A percentile compares a stretch with the other conserved stretches of the same genome.
These are phyloP conservation scores for Stropharia rugosoannulata DNA, from an alignment of 768 basidiomycete genomes.

Conservation along the genomic window DNA sequence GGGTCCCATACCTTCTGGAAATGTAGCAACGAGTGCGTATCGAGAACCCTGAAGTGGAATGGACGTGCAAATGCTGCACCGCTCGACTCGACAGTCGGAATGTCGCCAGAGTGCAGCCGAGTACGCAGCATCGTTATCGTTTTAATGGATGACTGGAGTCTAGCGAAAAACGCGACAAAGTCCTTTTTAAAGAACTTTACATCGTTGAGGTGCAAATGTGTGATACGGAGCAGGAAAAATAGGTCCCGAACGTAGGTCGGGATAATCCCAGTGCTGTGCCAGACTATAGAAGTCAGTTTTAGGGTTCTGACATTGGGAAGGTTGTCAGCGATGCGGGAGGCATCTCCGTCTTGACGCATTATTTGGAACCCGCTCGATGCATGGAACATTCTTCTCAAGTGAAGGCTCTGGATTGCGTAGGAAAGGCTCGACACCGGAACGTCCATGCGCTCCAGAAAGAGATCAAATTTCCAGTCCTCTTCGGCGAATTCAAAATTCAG, in stretches of 20 bases:
- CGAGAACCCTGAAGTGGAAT: conserved; percentile 3
- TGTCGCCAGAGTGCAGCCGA: background rate
- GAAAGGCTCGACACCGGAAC: background rate
- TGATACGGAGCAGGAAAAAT: conserved; percentile 1
- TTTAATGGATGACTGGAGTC: conserved; percentile 4
- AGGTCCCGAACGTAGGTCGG: conserved; percentile 2
- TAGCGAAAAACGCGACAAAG: conserved; percentile 4
- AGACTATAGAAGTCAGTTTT: background rate
- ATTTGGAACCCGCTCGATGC: background rate
- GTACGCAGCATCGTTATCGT: conserved; percentile 2
- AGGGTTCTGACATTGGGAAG: conserved; percentile 5
- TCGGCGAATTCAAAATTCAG: background rate
- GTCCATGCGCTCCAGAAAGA: background rate
- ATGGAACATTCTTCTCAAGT: background rate
- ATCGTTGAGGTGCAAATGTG: background rate
- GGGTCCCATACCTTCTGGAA: conserved; percentile 4
- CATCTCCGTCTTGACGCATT: background rate
- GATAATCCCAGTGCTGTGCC: conserved; percentile 4
- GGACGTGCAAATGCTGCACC: background rate
- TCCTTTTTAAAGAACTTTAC: background rate
- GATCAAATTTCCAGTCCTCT: background rate
- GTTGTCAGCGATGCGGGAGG: background rate
- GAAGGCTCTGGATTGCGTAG: background rate
- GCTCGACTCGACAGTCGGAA: background rate
- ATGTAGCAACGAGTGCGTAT: background rate